phyloP scores from a whole-genome alignment of 352 stramenopile genomes.

The Phytopythium montanum region DNA sequence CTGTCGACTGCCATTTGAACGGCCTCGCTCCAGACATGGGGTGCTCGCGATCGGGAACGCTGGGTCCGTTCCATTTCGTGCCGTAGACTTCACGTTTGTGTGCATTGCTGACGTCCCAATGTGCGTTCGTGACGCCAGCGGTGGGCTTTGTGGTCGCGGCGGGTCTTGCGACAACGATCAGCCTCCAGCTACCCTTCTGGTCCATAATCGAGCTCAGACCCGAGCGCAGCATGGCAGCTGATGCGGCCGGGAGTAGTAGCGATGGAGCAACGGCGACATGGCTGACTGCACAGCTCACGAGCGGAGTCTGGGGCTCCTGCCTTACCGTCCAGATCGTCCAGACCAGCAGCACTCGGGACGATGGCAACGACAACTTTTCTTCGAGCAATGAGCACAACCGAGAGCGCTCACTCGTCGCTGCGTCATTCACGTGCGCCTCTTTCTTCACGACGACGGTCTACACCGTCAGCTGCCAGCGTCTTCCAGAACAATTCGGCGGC shows the following conservation, averaged over 20 bases:
- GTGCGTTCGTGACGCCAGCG: constrained; percentile 16
- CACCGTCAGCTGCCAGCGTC: constrained; percentile 13
- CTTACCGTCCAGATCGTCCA: constrained; percentile 33
- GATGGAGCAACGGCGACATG: constrained; percentile 6
- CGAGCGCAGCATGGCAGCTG: not conserved
- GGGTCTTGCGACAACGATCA: constrained; percentile 26
- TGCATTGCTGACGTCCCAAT: not conserved
- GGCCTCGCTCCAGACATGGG: constrained; percentile 22
- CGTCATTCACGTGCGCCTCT: constrained; percentile 39
- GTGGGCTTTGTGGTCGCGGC: constrained; percentile 28
- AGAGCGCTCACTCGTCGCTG: constrained; percentile 5
- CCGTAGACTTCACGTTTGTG: not conserved
- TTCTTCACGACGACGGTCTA: constrained; percentile 29
- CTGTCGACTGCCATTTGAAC: not conserved
- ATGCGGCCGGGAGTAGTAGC: constrained; percentile 2
- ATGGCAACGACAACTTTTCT: not conserved
- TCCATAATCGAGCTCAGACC: constrained; percentile 23
- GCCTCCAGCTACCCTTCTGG: constrained; percentile 56
- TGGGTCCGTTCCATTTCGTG: constrained; percentile 19
- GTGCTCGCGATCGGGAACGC: constrained; percentile 39
- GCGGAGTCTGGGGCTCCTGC: constrained; percentile 55
- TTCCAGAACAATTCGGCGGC: not conserved
- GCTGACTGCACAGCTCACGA: constrained; percentile 31
- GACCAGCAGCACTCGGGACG: not conserved
- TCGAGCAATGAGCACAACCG: not conserved